Percentiles rank a stretch among this genome's conserved stretches.
phyloP scores from a whole-genome alignment of 305 asterid genomes.

The Withania somnifera region DNA sequence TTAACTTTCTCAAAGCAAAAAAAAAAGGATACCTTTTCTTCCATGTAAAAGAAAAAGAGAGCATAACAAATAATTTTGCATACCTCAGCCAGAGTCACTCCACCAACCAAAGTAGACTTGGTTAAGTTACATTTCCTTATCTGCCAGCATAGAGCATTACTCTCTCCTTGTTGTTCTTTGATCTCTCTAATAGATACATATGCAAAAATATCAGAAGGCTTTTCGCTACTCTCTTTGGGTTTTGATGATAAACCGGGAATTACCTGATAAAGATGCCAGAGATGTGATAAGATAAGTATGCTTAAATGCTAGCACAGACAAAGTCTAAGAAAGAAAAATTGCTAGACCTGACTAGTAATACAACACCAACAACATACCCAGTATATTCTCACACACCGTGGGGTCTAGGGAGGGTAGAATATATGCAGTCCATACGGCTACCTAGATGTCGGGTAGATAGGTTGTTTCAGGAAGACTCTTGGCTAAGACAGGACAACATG shows the following conservation, averaged over 20 bases:
- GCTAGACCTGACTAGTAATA: background rate
- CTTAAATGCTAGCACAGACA: background rate
- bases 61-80: background rate
- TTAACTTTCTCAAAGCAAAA: too few species aligned
- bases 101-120: conserved; percentile 51
- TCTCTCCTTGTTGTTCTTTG: conserved; percentile 14
- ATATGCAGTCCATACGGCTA: too few species aligned
- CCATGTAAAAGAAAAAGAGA: background rate
- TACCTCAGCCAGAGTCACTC: conserved; percentile 65
- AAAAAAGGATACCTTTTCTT: background rate
- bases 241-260: conserved; percentile 52
- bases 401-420: too few species aligned
- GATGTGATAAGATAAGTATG: background rate
- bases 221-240: conserved; percentile 25
- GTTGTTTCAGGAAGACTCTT: too few species aligned
- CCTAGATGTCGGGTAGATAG: too few species aligned
- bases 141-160: conserved; percentile 22
- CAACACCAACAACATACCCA: too few species aligned
- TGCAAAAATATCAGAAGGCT: conserved; percentile 41
- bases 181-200: conserved; percentile 32
- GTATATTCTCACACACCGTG: too few species aligned
- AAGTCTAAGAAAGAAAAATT: background rate
- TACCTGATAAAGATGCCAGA: conserved; percentile 35
- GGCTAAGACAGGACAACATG: too few species aligned
- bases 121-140: conserved; percentile 62